Percentiles rank a stretch among this genome's conserved stretches.
phyloP scores from a whole-genome alignment of 495 filamentous ascomycete species.

The Lichina pygmaea region DNA sequence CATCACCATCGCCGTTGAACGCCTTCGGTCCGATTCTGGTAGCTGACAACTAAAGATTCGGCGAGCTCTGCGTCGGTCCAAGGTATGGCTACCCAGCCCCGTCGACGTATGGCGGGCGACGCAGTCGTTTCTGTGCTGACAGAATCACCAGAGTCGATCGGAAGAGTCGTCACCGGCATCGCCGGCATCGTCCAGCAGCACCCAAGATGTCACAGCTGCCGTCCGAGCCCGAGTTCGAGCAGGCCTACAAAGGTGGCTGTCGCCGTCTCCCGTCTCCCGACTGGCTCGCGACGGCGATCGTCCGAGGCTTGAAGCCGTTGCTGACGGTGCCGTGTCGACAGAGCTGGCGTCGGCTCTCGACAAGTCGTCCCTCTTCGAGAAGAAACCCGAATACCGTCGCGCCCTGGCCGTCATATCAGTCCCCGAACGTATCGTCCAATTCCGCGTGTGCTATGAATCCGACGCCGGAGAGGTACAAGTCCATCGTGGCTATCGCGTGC shows the following conservation, averaged over 20 bases:
- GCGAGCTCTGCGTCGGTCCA: too few species aligned
- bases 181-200: too few species aligned
- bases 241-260: conserved; percentile 75
- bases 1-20: too few species aligned
- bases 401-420: conserved; percentile 71
- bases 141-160: too few species aligned
- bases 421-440: conserved; percentile 90
- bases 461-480: conserved; percentile 73
- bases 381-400: conserved; percentile 79
- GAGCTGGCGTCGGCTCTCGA: conserved; percentile 88
- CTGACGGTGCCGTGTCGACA: conserved; percentile 12
- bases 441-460: conserved; percentile 91
- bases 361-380: conserved; percentile 74
- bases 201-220: conserved; percentile 54
- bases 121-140: too few species aligned
- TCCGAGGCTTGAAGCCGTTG: neutral
- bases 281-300: neutral
- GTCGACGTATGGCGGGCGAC: too few species aligned
- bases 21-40: too few species aligned
- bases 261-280: neutral
- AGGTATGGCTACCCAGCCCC: too few species aligned
- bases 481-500: conserved; percentile 90
- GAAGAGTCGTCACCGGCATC: too few species aligned
- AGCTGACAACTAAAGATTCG: too few species aligned
- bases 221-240: conserved; percentile 89